Evolutionary conservation across 805 yeast species (phyloP), one percentile per base, ranked within the genome.

Genomic region (Ogataea nakhonphanomensis): DNA sequence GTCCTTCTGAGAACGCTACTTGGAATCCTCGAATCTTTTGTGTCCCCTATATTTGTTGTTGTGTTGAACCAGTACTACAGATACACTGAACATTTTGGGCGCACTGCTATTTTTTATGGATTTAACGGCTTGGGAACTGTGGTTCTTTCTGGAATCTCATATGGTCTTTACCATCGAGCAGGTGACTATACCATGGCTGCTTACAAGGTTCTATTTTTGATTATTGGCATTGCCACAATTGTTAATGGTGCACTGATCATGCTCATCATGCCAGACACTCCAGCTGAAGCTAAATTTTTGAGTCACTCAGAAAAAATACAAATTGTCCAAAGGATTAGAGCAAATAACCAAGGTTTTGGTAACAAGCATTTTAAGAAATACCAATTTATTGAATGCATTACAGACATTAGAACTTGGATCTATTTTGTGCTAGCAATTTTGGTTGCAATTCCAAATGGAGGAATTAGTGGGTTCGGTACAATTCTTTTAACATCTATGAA

Each of bases 21-120:
- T 25, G 82, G 81, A 9, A 60, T 66, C 46, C 60, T 74, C 3
- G 84, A 78, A 52, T 62, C 75, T 30, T 65, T 71, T 21, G 69
- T 78, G 14, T 69, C 78, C n/a, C 84, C 85, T 1, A 74, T 76
- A 4, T 71, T 69, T 57, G 70, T 74, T 15, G 64, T 77, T 15
- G 51, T 78, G 25, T 75, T 79, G 8, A 52, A 73, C 27, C 80
- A 76, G 51, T 79, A 74, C 68, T 79, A 77, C 65, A 38, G 26
- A 15, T 55, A 49, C 25, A 59, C 64, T 30, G 76, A 72, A 44
- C 73, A 67, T 33, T 69, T 70, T 45, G 48, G 65, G 11, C 61
- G 75, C 51, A 61, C 70, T 23, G 58, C 67, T 21, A 51, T 73
- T 24, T 78, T 71, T 67, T 63, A 68, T 54, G 61, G 64, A 27